Evolutionary conservation across 2,329 filamentous ascomycete genomes (phyloP).

Genomic region (Aspergillus fructus): DNA sequence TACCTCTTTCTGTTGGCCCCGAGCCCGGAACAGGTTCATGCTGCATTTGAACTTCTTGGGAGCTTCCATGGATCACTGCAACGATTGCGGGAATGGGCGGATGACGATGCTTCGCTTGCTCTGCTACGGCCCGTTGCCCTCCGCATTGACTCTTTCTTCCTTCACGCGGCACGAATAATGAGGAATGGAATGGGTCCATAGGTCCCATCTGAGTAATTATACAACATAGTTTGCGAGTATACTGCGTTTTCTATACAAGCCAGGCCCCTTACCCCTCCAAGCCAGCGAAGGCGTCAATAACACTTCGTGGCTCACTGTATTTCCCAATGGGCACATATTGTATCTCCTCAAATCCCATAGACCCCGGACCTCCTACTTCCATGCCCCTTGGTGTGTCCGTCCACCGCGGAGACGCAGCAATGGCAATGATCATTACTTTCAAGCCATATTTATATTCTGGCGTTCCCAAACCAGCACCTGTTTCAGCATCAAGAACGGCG

Average conservation of each 20-base stretch:
- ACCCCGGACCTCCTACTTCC: constrained; percentile 40
- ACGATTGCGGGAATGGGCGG: constrained; percentile 15
- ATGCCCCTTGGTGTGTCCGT: constrained; percentile 39
- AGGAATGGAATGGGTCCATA: constrained; percentile 1
- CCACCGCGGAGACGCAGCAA: constrained; percentile 54
- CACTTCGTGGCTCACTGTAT: constrained; percentile 23
- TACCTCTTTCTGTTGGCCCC: constrained; percentile 50
- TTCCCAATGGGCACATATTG: constrained; percentile 21
- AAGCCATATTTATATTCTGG: constrained; percentile 58
- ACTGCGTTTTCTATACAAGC: not conserved
- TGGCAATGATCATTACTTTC: constrained; percentile 50
- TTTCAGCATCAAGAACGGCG: constrained; percentile 56
- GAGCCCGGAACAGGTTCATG: constrained; percentile 23
- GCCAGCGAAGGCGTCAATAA: constrained; percentile 22
- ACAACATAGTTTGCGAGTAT: not conserved
- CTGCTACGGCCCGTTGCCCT: constrained; percentile 24
- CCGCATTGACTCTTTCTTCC: constrained; percentile 28
- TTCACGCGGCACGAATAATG: constrained; percentile 6
- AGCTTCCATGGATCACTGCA: constrained; percentile 25
- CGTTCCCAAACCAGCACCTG: constrained; percentile 57
- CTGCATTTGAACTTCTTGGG: constrained; percentile 22
- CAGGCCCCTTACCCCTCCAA: too few relatives aligned
- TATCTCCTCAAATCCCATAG: constrained; percentile 22
- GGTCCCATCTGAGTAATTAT: not conserved
- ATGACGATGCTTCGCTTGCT: constrained; percentile 19